These are phyloP conservation scores for Drechmeria coniospora DNA, from an alignment of 2,329 filamentous ascomycete species.

Conservation along the genomic window DNA sequence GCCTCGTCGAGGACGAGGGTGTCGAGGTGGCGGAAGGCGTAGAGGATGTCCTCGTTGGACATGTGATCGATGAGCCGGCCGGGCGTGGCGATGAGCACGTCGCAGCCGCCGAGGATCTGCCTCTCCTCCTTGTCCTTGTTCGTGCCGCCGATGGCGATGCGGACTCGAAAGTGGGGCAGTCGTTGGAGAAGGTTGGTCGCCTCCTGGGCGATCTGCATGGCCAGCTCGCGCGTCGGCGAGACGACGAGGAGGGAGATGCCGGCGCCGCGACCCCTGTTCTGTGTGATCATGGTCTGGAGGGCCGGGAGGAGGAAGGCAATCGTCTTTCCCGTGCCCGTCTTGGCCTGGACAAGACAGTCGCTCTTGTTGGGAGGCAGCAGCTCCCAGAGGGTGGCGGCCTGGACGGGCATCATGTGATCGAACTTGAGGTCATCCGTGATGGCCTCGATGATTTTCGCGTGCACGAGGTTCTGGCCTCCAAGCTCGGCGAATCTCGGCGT, in stretches of 20 bases:
- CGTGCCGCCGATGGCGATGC: slow-evolving; percentile 63
- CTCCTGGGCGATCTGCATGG: slow-evolving; percentile 56
- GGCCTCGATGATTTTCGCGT: slow-evolving; percentile 30
- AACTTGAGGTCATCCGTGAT: slow-evolving; percentile 33
- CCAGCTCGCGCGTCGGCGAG: slow-evolving; percentile 56
- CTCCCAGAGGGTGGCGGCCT: slow-evolving; percentile 33
- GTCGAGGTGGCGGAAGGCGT: slow-evolving; percentile 53
- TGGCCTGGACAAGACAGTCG: slow-evolving; percentile 61
- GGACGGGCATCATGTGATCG: slow-evolving; percentile 38
- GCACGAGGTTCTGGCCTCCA: slow-evolving; percentile 22
- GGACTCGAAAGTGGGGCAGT: slow-evolving; percentile 59
- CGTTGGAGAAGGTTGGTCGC: slow-evolving; percentile 55
- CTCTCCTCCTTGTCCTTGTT: slow-evolving; percentile 61
- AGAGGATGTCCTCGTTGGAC: slow-evolving; percentile 52
- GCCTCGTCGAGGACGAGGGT: slow-evolving; percentile 75
- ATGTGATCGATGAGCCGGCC: slow-evolving; percentile 68
- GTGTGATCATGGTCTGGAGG: slow-evolving; percentile 56
- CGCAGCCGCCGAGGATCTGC: slow-evolving; percentile 55
- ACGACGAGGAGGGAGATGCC: slow-evolving; percentile 48
- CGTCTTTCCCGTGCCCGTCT: slow-evolving; percentile 79
- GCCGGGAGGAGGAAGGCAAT: slow-evolving; percentile 71
- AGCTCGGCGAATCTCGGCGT: slow-evolving; percentile 32
- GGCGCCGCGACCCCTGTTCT: slow-evolving; percentile 14
- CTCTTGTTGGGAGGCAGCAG: slow-evolving; percentile 28
- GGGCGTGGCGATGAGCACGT: slow-evolving; percentile 69